Conservation (phyloP, 2,329 filamentous ascomycete species). For the Chaetomiaceae sp. region DNA sequence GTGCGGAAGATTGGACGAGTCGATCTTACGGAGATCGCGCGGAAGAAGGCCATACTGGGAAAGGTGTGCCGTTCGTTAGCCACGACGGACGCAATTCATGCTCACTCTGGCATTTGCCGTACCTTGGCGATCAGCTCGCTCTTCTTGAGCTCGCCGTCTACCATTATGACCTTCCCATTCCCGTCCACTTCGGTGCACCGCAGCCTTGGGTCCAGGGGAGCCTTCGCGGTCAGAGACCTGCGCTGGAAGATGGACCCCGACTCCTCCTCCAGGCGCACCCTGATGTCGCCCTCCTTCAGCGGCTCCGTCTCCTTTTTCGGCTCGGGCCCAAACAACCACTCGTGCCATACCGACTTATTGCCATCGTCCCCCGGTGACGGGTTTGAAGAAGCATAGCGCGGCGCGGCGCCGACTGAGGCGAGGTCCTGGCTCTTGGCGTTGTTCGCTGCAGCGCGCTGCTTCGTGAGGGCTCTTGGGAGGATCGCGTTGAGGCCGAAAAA, state of each 20-base stretch:
- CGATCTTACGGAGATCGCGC: constrained; percentile 94
- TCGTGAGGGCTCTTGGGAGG: constrained; percentile 28
- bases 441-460: constrained; percentile 18
- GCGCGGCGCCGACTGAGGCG: constrained; percentile 11
- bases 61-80: constrained; percentile 23
- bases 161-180: constrained; percentile 82
- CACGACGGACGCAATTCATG: not conserved
- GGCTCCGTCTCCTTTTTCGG: constrained; percentile 31
- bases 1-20: constrained; percentile 90
- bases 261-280: constrained; percentile 47
- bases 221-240: constrained; percentile 67
- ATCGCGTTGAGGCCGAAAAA: constrained; percentile 26
- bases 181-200: constrained; percentile 95
- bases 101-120: constrained; percentile 1
- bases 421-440: constrained; percentile 6
- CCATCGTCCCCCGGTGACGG: constrained; percentile 20
- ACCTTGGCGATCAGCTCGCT: constrained; percentile 87
- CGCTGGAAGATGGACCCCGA: constrained; percentile 59
- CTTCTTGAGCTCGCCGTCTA: constrained; percentile 91
- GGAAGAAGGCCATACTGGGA: constrained; percentile 81
- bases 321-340: constrained; percentile 44
- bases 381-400: constrained; percentile 30
- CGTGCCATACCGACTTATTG: constrained; percentile 41
- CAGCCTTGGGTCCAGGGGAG: constrained; percentile 77
- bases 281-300: constrained; percentile 24